These are phyloP conservation scores for Alternaria sp. DNA, from an alignment of 2,329 filamentous ascomycete species.

Conservation along the genomic window DNA sequence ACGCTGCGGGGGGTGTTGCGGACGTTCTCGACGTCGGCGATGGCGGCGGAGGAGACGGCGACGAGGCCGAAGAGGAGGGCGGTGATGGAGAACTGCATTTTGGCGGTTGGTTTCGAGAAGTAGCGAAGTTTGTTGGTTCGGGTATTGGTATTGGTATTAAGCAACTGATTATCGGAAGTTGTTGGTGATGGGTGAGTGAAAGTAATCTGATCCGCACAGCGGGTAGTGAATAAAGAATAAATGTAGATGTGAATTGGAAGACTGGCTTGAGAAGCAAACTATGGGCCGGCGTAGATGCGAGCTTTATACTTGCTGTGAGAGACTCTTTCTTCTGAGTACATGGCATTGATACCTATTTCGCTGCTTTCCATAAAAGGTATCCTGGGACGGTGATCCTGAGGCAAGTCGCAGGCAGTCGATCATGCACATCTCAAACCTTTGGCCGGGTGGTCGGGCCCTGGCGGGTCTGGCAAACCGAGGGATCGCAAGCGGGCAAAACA, in stretches of 20 bases:
- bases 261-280: slow-evolving; percentile 14
- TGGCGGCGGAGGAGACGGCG: slow-evolving; percentile 23
- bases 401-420: slow-evolving; percentile 2
- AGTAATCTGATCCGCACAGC: slow-evolving; percentile 19
- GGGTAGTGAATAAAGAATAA: slow-evolving; percentile 16
- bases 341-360: background rate
- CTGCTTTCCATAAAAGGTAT: background rate
- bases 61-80: slow-evolving; percentile 25
- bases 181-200: slow-evolving; percentile 15
- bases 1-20: slow-evolving; percentile 13
- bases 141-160: background rate
- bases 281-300: background rate
- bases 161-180: slow-evolving; percentile 1
- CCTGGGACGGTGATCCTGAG: slow-evolving; percentile 4
- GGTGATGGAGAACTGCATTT: slow-evolving; percentile 19
- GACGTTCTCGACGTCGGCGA: slow-evolving; percentile 23
- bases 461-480: slow-evolving; percentile 2
- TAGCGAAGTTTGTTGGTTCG: background rate
- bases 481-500: background rate
- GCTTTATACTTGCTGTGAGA: slow-evolving; percentile 5
- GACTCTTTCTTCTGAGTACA: background rate
- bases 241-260: slow-evolving; percentile 19
- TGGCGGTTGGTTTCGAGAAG: background rate
- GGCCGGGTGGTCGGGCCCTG: background rate
- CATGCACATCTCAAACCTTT: slow-evolving; percentile 10